Percentiles rank a stretch among this genome's conserved stretches.
phyloP scores from a whole-genome alignment of 495 filamentous ascomycete species.

The Aspergillus mulundensis region DNA sequence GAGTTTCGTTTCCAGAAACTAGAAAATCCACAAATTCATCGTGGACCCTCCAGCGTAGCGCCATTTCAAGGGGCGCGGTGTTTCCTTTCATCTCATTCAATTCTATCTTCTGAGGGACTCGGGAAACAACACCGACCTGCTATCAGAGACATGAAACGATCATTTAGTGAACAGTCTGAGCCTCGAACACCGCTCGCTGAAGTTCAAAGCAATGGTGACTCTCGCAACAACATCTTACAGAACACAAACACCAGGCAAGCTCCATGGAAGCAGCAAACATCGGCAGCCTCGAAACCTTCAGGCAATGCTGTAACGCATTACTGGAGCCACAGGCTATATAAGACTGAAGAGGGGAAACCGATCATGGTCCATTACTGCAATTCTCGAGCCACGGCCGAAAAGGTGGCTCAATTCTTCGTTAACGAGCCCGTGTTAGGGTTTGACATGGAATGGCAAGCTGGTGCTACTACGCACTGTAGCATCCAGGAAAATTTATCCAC shows the following conservation, averaged over 20 bases:
- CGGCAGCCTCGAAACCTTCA: neutral
- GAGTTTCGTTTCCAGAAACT: neutral
- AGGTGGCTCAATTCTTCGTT: conserved; percentile 62
- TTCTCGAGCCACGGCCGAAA: conserved; percentile 60
- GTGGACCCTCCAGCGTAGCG: too few species aligned
- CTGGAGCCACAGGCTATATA: conserved; percentile 68
- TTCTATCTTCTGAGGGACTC: neutral
- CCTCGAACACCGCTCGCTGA: neutral
- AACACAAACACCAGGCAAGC: neutral
- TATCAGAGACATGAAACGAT: neutral
- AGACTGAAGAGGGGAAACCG: conserved; percentile 39
- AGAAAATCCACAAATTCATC: too few species aligned
- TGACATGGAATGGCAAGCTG: conserved; percentile 77
- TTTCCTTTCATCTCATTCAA: neutral
- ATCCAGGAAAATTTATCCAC: conserved; percentile 66
- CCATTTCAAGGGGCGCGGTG: neutral
- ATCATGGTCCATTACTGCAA: conserved; percentile 75
- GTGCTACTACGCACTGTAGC: conserved; percentile 39
- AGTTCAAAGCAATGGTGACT: neutral
- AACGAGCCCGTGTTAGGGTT: conserved; percentile 70
- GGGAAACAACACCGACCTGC: neutral
- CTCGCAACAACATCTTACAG: neutral
- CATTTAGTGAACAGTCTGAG: neutral
- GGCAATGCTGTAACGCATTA: conserved; percentile 18
- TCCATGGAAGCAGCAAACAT: neutral